Evolutionary conservation across 768 basidiomycete genomes (phyloP).

Genomic region (Lactifluus echinatus): DNA sequence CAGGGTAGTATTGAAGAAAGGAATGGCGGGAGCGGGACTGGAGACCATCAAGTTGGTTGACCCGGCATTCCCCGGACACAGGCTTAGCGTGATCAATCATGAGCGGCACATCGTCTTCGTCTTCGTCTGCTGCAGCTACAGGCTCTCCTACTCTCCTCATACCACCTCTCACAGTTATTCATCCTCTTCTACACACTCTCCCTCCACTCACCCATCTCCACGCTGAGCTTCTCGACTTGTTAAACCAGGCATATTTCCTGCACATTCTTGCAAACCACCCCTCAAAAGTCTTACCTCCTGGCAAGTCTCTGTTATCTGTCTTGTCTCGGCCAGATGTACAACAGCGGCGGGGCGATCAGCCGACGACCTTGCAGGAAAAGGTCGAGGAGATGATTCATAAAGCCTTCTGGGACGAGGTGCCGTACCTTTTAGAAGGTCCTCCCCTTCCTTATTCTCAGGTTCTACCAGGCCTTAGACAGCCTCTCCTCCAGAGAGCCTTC

Average conservation of each 20-base stretch:
- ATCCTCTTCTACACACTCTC: slow-evolving; percentile 22
- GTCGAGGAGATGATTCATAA: slow-evolving; percentile 43
- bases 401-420: slow-evolving; percentile 72
- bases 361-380: slow-evolving; percentile 37
- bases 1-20: too few relatives aligned
- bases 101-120: too few relatives aligned
- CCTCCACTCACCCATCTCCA: slow-evolving; percentile 33
- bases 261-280: slow-evolving; percentile 62
- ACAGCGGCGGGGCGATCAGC: slow-evolving; percentile 17
- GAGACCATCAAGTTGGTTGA: too few relatives aligned
- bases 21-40: too few relatives aligned
- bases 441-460: slow-evolving; percentile 1
- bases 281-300: slow-evolving; percentile 51
- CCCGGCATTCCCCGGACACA: too few relatives aligned
- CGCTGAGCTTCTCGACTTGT: slow-evolving; percentile 42
- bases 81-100: too few relatives aligned
- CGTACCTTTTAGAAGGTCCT: not conserved
- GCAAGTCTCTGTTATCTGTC: slow-evolving; percentile 64
- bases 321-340: slow-evolving; percentile 31
- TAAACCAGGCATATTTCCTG: slow-evolving; percentile 57
- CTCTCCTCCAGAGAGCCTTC: slow-evolving; percentile 53
- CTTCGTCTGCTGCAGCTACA: not conserved
- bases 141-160: not conserved
- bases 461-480: slow-evolving; percentile 41
- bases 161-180: slow-evolving; percentile 3